Conservation (phyloP, 2,329 filamentous ascomycete genomes). For the Emergomyces orientalis region DNA sequence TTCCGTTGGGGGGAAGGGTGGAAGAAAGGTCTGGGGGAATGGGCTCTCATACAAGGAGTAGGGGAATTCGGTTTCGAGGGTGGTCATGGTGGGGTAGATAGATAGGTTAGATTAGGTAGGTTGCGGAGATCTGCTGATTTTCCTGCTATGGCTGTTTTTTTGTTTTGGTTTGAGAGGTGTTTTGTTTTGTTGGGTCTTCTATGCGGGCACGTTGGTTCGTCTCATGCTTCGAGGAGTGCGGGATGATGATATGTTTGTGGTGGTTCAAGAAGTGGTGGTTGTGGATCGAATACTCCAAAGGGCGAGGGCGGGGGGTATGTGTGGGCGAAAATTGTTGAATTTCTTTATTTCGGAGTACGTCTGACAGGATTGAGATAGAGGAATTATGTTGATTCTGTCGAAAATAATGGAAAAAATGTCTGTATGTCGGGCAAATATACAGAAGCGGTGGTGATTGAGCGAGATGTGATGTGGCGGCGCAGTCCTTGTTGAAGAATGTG, state of each 20-base stretch:
- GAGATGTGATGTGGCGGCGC: too few species aligned
- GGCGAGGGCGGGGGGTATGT: too few species aligned
- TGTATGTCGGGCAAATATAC: too few species aligned
- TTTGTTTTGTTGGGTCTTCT: not conserved
- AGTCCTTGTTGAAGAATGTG: too few species aligned
- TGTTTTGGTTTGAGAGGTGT: not conserved
- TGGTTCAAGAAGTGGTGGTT: not conserved
- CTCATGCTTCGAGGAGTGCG: too few species aligned
- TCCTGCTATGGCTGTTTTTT: not conserved
- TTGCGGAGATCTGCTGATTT: not conserved
- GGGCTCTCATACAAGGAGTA: conserved; percentile 50
- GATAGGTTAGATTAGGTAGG: too few species aligned
- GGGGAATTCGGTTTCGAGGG: conserved; percentile 45
- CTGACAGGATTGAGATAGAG: too few species aligned
- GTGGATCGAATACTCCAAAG: too few species aligned
- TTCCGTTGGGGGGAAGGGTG: conserved; percentile 11
- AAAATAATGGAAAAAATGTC: too few species aligned
- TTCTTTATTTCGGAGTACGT: too few species aligned
- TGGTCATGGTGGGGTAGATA: not conserved
- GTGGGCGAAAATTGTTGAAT: not conserved
- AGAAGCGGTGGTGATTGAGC: too few species aligned
- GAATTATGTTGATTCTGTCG: too few species aligned
- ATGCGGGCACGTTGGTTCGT: not conserved
- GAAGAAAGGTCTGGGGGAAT: conserved; percentile 6
- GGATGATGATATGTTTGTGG: not conserved